Conservation (phyloP, 2,329 filamentous ascomycete genomes). For the Clarireedia hainanense region DNA sequence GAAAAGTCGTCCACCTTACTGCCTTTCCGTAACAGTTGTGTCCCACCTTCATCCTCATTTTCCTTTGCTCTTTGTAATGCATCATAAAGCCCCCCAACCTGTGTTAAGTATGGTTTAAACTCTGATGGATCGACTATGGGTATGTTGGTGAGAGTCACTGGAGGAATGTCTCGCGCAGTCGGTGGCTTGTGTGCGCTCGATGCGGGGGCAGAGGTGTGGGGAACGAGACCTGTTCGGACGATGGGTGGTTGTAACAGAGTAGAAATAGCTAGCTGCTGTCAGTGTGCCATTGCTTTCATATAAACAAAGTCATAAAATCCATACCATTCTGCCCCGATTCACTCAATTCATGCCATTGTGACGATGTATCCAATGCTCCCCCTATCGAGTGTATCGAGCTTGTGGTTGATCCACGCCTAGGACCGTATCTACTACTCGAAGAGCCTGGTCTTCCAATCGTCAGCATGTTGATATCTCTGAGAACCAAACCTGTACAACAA, state of each 20-base stretch:
- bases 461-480: slow-evolving; percentile 39
- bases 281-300: background rate
- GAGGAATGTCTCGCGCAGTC: slow-evolving; percentile 82
- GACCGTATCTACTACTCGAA: slow-evolving; percentile 34
- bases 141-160: slow-evolving; percentile 85
- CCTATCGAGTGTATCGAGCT: slow-evolving; percentile 86
- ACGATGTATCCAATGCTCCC: slow-evolving; percentile 68
- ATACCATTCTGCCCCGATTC: slow-evolving; percentile 81
- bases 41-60: slow-evolving; percentile 56
- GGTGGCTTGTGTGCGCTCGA: slow-evolving; percentile 75
- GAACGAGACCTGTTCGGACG: slow-evolving; percentile 75
- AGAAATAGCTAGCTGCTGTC: slow-evolving; percentile 61
- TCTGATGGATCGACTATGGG: slow-evolving; percentile 69
- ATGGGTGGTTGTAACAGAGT: slow-evolving; percentile 89
- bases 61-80: slow-evolving; percentile 79
- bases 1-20: slow-evolving; percentile 32
- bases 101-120: slow-evolving; percentile 76
- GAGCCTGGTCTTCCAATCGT: slow-evolving; percentile 24
- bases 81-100: slow-evolving; percentile 83
- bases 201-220: slow-evolving; percentile 62
- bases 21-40: slow-evolving; percentile 26
- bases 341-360: slow-evolving; percentile 46
- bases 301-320: slow-evolving; percentile 12
- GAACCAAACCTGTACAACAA: slow-evolving; percentile 12
- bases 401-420: slow-evolving; percentile 71